phyloP scores from a whole-genome alignment of 202 grass and related monocot species.

The Saccharum hybrid region DNA sequence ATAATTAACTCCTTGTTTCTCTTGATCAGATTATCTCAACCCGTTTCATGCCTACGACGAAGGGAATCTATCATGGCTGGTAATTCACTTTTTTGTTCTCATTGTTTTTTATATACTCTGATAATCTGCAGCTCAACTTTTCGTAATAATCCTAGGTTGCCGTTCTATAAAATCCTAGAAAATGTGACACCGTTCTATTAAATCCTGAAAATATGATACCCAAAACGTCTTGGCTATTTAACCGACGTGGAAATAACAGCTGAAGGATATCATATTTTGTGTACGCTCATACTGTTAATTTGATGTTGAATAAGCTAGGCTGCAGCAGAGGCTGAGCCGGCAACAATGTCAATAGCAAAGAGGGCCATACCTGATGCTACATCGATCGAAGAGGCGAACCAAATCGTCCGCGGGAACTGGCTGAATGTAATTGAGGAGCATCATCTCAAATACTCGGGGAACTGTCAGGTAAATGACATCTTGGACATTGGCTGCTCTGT shows the following conservation, averaged over 20 bases:
- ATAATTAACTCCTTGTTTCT: conserved; percentile 12
- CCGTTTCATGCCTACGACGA: conserved; percentile 93
- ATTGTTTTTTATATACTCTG: neutral
- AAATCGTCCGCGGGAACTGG: conserved; percentile 72
- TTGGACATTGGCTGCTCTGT: conserved; percentile 86
- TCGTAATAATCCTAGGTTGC: neutral
- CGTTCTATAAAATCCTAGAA: neutral
- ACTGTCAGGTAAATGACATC: conserved; percentile 63
- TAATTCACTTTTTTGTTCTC: conserved; percentile 42
- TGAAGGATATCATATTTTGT: conserved; percentile 23
- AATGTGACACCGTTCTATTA: neutral
- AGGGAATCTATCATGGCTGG: conserved; percentile 93
- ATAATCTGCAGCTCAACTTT: neutral
- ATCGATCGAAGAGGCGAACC: conserved; percentile 72
- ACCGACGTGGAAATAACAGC: neutral
- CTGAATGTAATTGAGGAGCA: conserved; percentile 72
- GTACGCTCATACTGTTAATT: neutral
- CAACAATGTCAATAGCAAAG: conserved; percentile 87
- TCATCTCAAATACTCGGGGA: conserved; percentile 55
- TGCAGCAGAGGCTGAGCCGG: conserved; percentile 84
- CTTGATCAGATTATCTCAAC: conserved; percentile 76
- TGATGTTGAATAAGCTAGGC: conserved; percentile 50
- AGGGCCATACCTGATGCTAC: conserved; percentile 73
- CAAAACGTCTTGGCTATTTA: neutral
- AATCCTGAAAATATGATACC: neutral